Percentiles rank a stretch among this genome's conserved stretches.
Conservation (phyloP, 768 basidiomycete genomes). For the Cystobasidium tubakii region DNA sequence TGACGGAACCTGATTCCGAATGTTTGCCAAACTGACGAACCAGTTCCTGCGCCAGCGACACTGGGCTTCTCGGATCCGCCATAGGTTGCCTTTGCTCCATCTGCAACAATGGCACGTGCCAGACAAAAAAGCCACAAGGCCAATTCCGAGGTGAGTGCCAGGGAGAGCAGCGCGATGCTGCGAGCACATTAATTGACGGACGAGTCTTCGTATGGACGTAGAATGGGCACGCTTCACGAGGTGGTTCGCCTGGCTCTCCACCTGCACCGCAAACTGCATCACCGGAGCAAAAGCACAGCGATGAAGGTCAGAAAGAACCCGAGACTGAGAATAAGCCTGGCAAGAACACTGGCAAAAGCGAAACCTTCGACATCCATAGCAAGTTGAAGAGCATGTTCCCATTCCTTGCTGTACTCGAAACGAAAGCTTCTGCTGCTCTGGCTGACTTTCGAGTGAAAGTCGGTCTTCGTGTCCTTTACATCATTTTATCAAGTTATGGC, state of each 20-base stretch:
- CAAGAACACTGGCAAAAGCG: not conserved
- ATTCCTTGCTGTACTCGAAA: not conserved
- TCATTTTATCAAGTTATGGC: conserved; percentile 22
- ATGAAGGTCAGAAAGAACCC: not conserved
- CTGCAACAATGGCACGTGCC: conserved; percentile 2
- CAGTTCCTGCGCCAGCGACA: too few species aligned
- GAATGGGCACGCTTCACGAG: not conserved
- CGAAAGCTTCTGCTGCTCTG: not conserved
- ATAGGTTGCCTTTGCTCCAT: conserved; percentile 8
- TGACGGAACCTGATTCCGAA: not conserved
- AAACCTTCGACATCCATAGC: not conserved
- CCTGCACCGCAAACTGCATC: not conserved
- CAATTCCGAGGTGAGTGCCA: not conserved
- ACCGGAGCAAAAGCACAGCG: not conserved
- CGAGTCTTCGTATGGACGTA: not conserved
- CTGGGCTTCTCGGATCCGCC: too few species aligned
- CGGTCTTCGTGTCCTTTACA: conserved; percentile 12
- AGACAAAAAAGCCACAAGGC: not conserved
- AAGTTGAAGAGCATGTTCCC: not conserved
- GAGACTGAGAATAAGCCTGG: not conserved
- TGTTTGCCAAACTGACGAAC: not conserved
- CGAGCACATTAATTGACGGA: not conserved
- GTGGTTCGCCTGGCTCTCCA: not conserved
- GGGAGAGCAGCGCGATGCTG: not conserved
- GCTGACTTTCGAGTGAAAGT: conserved; percentile 11